Base-by-base conservation (phyloP, 345 rosid genomes). In the Passiflora organensis region DNA sequence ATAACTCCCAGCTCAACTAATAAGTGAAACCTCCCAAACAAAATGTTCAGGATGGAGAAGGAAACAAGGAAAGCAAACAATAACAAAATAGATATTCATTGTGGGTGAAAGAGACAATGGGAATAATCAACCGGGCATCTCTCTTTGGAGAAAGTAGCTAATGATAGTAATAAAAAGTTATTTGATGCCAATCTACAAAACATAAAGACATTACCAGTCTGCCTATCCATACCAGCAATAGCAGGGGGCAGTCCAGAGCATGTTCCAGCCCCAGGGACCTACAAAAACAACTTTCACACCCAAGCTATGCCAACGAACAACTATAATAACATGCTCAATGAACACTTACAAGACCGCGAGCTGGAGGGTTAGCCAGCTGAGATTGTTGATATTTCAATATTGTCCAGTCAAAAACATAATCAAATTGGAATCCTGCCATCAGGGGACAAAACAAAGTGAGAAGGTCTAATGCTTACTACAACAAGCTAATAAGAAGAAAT, bases 331-430 rank as follows among this genome's bases (percentile, higher is more conserved):
- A 1, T 50, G 55, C 48, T n/a, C 22, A 12, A 45, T 2, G 6
- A 24, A 51, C 13, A 48, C 85, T 75, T 75, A 89, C 96, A 47
- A 60, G 46, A 37, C 77, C 72, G 52, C 89, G 95, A 41, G 93
- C 43, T 38, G 89, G 76, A 34, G 97, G 95, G 57, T 80, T 72
- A 43, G 91, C 70, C 59, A 84, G 72, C 67, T 83, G 95, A 58
- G 91, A 81, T 58, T 89, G 95, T 75, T 89, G 95, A 79, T 81
- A 87, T 73, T 91, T 87, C 81, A 90, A 68, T 66, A 91, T 87
- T 13, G 96, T 87, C 97, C 97, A 91, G 60, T 91, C 97, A 77
- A 84, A 90, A 32, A 90, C 91, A 78, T 87, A 80, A 69, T 90
- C 96, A 74, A 81, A 85, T 76, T 91, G 91, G 74, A 87, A 91